These are phyloP conservation scores for Metschnikowia drakensbergensis DNA, from an alignment of 805 yeast species.

Conservation along the genomic window DNA sequence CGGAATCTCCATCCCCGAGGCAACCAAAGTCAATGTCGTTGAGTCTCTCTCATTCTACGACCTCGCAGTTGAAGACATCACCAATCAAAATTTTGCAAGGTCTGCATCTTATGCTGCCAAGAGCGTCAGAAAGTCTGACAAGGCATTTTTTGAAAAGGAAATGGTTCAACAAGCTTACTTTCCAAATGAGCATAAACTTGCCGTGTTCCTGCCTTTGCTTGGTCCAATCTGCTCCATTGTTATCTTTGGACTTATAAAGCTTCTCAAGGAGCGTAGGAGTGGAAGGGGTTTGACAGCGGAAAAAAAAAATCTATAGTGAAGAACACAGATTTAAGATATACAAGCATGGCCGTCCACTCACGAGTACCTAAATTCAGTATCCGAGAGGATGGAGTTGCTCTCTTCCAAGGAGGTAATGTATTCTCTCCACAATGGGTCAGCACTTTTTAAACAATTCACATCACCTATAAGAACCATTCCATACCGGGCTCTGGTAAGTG, in stretches of 20 bases:
- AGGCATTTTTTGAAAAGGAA: constrained; percentile 87
- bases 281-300: constrained; percentile 13
- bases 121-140: constrained; percentile 60
- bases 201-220: constrained; percentile 84
- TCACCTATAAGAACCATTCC: constrained; percentile 50
- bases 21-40: constrained; percentile 57
- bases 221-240: constrained; percentile 80
- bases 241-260: constrained; percentile 47
- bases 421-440: constrained; percentile 18
- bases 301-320: constrained; percentile 5
- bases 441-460: constrained; percentile 11
- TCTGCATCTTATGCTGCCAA: constrained; percentile 40
- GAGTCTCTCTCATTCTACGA: constrained; percentile 45
- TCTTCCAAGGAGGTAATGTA: constrained; percentile 14
- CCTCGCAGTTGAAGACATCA: constrained; percentile 28
- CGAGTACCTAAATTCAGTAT: constrained; percentile 9
- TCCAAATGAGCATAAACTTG: constrained; percentile 94
- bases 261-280: constrained; percentile 43
- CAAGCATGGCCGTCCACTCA: neutral
- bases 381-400: constrained; percentile 9
- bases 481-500: constrained; percentile 81
- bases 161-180: constrained; percentile 94
- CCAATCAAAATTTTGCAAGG: constrained; percentile 26
- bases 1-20: constrained; percentile 78
- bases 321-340: constrained; percentile 1